These are phyloP conservation scores for Aulographum hederae DNA, from an alignment of 2,329 filamentous ascomycete species.

Conservation along the genomic window DNA sequence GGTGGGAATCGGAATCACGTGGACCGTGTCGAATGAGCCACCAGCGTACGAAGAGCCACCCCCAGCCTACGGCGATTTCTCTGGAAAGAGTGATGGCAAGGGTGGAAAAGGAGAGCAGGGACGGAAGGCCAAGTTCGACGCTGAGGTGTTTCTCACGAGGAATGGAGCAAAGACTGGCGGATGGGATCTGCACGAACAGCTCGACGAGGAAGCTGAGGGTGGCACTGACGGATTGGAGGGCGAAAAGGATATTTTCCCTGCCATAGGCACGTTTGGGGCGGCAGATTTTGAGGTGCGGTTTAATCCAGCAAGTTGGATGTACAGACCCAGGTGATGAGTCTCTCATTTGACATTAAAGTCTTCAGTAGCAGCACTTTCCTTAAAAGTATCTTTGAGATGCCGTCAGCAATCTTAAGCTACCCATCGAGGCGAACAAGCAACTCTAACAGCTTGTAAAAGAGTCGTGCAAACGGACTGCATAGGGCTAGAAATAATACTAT, in stretches of 20 bases:
- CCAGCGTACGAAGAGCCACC: conserved; percentile 14
- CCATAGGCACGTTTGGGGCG: conserved; percentile 52
- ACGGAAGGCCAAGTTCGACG: conserved; percentile 17
- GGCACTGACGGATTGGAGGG: conserved; percentile 49
- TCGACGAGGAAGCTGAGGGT: conserved; percentile 43
- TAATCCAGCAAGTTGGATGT: conserved; percentile 40
- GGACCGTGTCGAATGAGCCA: conserved; percentile 23
- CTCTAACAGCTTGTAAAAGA: too few species aligned
- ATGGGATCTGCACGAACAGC: conserved; percentile 63
- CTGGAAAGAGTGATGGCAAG: too few species aligned
- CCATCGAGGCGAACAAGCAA: too few species aligned
- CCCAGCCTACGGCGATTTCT: conserved; percentile 7
- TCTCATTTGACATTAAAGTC: too few species aligned
- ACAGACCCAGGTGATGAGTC: too few species aligned
- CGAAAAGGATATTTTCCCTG: conserved; percentile 49
- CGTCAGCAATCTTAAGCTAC: too few species aligned
- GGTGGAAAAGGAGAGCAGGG: neutral
- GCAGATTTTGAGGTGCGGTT: conserved; percentile 51
- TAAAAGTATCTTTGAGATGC: too few species aligned
- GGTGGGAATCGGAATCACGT: conserved; percentile 54
- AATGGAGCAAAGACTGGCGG: conserved; percentile 40
- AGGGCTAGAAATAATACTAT: too few species aligned
- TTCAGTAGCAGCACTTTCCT: too few species aligned
- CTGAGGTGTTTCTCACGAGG: conserved; percentile 52
- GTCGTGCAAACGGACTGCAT: too few species aligned